These are phyloP conservation scores for Immersiporthe knoxdaviesiana DNA, from an alignment of 2,329 filamentous ascomycete species.

Conservation along the genomic window DNA sequence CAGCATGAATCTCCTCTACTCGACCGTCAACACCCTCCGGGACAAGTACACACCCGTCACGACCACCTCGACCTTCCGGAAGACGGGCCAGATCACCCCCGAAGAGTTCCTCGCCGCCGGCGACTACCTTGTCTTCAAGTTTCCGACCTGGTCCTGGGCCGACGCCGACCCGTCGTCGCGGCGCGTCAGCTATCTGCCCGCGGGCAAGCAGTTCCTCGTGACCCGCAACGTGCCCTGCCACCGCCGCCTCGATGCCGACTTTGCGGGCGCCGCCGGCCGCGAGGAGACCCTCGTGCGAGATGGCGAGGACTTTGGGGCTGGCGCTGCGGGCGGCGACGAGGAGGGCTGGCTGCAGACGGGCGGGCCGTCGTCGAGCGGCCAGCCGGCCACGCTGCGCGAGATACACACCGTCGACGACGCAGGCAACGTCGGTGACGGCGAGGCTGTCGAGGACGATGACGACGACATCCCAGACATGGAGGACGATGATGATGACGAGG, in stretches of 20 bases:
- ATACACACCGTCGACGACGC: conserved; percentile 88
- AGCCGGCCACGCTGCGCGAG: conserved; percentile 76
- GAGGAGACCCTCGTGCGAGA: conserved; percentile 87
- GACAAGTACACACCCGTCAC: conserved; percentile 89
- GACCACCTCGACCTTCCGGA: conserved; percentile 90
- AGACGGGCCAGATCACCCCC: conserved; percentile 92
- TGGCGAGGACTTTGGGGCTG: conserved; percentile 64
- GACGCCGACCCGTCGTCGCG: conserved; percentile 82
- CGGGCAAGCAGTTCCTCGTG: conserved; percentile 92
- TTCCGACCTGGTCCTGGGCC: conserved; percentile 97
- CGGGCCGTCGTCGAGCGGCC: conserved; percentile 72
- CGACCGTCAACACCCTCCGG: conserved; percentile 75
- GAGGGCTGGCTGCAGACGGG: conserved; percentile 93
- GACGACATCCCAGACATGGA: conserved; percentile 98
- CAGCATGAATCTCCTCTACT: conserved; percentile 20
- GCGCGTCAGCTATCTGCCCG: conserved; percentile 79
- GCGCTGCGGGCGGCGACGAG: conserved; percentile 61
- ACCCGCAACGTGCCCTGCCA: conserved; percentile 95
- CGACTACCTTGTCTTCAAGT: conserved; percentile 98
- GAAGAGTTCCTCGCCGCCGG: conserved; percentile 96
- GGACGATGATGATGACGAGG: conserved; percentile 95
- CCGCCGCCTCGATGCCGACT: conserved; percentile 88
- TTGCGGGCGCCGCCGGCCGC: conserved; percentile 82
- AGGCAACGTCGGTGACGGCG: conserved; percentile 79
- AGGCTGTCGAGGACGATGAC: conserved; percentile 65